Evolutionary conservation across 805 yeast genomes (phyloP).

Genomic region (Yamadazyma sp.): DNA sequence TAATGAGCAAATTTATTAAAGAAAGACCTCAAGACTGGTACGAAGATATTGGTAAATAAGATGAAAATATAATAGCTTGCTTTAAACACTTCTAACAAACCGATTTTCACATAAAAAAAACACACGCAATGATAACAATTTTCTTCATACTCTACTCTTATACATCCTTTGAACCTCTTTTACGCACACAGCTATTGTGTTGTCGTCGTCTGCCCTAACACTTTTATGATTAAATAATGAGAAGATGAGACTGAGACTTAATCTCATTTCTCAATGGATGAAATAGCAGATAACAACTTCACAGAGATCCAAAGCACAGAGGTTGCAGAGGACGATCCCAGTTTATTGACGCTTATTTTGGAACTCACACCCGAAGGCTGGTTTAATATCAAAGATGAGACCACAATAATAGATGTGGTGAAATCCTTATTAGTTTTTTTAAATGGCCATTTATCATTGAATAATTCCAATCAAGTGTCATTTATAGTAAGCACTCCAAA

Average conservation of each 20-base stretch:
- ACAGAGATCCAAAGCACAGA: conserved; percentile 27
- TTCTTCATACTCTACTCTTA: no score
- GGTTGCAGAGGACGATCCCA: conserved; percentile 50
- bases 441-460: conserved; percentile 84
- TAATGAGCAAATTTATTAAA: conserved; percentile 76
- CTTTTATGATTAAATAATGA: no score
- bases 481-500: conserved; percentile 71
- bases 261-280: no score
- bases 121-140: no score
- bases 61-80: neutral
- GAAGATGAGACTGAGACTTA: no score
- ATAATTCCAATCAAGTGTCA: conserved; percentile 80
- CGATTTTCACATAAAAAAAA: no score
- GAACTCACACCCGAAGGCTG: conserved; percentile 77
- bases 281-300: conserved; percentile 60
- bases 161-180: no score
- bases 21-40: conserved; percentile 78
- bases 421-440: conserved; percentile 70
- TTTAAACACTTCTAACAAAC: no score
- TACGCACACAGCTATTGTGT: no score
- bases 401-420: conserved; percentile 56
- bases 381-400: conserved; percentile 45
- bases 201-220: no score
- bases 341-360: conserved; percentile 70
- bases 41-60: conserved; percentile 67